phyloP scores from a whole-genome alignment of 805 yeast species.

The Yarrowia sp. region DNA sequence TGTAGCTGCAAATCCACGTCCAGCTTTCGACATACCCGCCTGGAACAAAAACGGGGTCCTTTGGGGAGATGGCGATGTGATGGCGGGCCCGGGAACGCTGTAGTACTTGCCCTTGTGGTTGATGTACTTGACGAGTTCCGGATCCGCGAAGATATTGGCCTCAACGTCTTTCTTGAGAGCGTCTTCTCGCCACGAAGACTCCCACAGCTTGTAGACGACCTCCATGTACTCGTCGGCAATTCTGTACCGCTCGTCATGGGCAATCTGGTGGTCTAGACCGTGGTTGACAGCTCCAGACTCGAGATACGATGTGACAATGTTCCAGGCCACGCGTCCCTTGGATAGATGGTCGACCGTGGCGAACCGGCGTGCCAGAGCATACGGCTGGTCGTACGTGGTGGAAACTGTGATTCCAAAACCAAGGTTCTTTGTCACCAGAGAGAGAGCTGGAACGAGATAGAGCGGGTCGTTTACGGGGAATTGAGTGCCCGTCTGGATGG shows the following conservation, averaged over 20 bases:
- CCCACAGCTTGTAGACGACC: no score
- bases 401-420: slow-evolving; percentile 45
- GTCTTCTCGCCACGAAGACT: slow-evolving; percentile 49
- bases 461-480: slow-evolving; percentile 44
- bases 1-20: slow-evolving; percentile 44
- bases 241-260: no score
- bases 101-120: slow-evolving; percentile 44
- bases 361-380: slow-evolving; percentile 44
- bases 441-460: slow-evolving; percentile 43
- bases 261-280: no score
- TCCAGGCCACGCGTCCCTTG: slow-evolving; percentile 48
- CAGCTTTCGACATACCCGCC: slow-evolving; percentile 46
- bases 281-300: no score
- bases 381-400: slow-evolving; percentile 46
- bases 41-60: slow-evolving; percentile 46
- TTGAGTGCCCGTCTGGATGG: slow-evolving; percentile 39
- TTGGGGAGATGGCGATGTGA: slow-evolving; percentile 46
- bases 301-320: slow-evolving; percentile 39
- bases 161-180: slow-evolving; percentile 37
- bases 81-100: slow-evolving; percentile 45
- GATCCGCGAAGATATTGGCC: slow-evolving; percentile 33
- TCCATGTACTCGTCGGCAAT: no score
- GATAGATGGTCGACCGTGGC: slow-evolving; percentile 47
- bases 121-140: slow-evolving; percentile 43
- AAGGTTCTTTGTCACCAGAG: slow-evolving; percentile 43